Base-by-base conservation (phyloP, 805 yeast genomes). In the Yamadazyma olivae region DNA sequence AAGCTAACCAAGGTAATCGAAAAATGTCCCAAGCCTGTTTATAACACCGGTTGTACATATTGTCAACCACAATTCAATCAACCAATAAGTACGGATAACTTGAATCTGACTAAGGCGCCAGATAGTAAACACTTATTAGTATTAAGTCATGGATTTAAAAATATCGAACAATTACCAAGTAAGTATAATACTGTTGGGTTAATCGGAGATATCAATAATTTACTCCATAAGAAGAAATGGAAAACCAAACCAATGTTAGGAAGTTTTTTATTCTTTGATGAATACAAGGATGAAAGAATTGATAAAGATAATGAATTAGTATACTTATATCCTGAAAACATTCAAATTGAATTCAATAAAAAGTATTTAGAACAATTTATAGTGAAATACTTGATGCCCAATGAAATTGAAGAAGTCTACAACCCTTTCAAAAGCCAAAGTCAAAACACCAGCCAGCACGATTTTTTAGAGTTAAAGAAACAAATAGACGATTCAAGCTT, bases 21-120 rank as follows among this genome's bases (percentile, higher is more conserved):
- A n/a, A 41, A 40, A 14, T 78, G 83, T 45, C 83, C 84, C 0
- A 49, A 52, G 6, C 82, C 84, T 1, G 41, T 30, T 6, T 57
- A 55, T 32, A 81, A 79, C 41, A 77, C 83, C 0, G 84, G 84
- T 1, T 80, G 86, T 49, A 80, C 87, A 0, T 60, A 53, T 41
- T 83, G 89, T 46, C 48, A 55, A 27, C 23, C 51, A 3, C 13
- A 25, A 12, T 32, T 46, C 9, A 57, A 60, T 0, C 46, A 48
- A 20, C 64, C 79, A 2, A 44, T 42, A 22, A 39, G 30, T 14
- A 26, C 29, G 14, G 43, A 26, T 12, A 17, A 20, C 16, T 24
- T 44, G 13, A 54, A 63, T 18, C 67, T 69, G 10, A 75, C 88
- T 0, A 68, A 69, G 20, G 73, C 76, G 0, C 45, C 56, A 3